Base-by-base conservation (phyloP, 164 flowering plant species). In the Cinnamomum chago region DNA sequence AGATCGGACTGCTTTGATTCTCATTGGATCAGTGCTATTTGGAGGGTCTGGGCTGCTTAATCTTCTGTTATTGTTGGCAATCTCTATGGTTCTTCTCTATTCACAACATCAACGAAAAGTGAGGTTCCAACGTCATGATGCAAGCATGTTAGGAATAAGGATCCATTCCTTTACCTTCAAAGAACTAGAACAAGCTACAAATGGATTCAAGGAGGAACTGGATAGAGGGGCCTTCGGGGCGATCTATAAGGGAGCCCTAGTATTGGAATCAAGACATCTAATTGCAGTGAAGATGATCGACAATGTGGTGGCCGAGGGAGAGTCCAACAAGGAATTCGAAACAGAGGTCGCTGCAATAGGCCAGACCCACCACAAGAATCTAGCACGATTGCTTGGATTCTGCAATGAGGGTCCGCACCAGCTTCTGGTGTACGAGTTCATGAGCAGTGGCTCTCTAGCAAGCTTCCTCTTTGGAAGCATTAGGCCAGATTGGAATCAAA, bases 31-130 rank as follows among this genome's bases (percentile, higher is more conserved):
- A 13, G 76, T 88, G 13, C 68, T 84, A 10, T 24, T 80, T 2
- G 82, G 87, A 24, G 79, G 87, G 75, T 88, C 89, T 2, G 79
- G 76, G 0, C 80, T 82, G 51, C 22, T 86, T 0, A 86, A 84
- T 72, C 18, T 80, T 18, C 18, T 67, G n/a, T 23, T 40, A n/a
- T 12, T 72, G 17, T 22, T 35, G 47, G 67, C 74, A 14, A 22
- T 60, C 9, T 30, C 74, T 33, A 1, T 72, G 27, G 65, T 27
- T 12, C 1, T 55, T 25, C 52, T 52, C 23, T 12, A 2, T n/a
- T 3, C 47, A 2, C 2, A 1, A 11, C 60, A 20, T 5, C 9
- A 15, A 18, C 47, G 10, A 35, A 40, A 13, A 35, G 2, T 7
- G 51, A 12, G 5, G 6, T 12, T 47, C 24, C 18, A 3, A 47